Base-by-base conservation (phyloP, 306 rosid species). In the Gynostemma pentaphyllum region DNA sequence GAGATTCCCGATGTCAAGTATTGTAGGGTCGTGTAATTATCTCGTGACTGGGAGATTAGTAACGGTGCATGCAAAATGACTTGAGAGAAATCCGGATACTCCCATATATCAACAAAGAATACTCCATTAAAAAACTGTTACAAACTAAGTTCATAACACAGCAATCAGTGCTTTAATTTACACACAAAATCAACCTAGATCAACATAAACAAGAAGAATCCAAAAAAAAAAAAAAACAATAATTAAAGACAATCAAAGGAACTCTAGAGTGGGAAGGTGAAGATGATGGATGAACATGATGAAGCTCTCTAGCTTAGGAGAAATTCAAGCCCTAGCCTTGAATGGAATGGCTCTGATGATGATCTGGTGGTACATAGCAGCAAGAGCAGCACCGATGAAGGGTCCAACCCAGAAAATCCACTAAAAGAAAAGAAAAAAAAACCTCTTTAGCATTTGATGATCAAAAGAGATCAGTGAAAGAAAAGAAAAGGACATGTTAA, bases 371-470 rank as follows among this genome's bases (percentile, higher is more conserved):
- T 90, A 90, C 7, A 80, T 9, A 18, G 97, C 97, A 72, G 97
- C 97, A 71, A 90, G 84, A 4, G 87, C 84, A 75, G 96, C 94
- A 70, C 97, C 97, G 65, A 76, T 71, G 80, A 90, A 90, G 8
- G 97, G 97, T 72, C 95, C 97, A 46, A 90, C 87, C 96, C 97
- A 90, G 83, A 91, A 91, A 64, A 91, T 87, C 96, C 97, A 87
- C 97, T 90, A 83, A 34, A 26, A 52, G 34, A 18, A 65, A 59
- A 42, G 67, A 3, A 40, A 16, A 36, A n/a, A n/a, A n/a, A n/a
- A n/a, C n/a, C n/a, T n/a, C n/a, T n/a, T n/a, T n/a, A n/a, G n/a
- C n/a, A n/a, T n/a, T n/a, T n/a, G n/a, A n/a, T n/a, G n/a, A n/a
- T n/a, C n/a, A n/a, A n/a, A n/a, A n/a, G n/a, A n/a, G n/a, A n/a